Evolutionary conservation across 2,329 filamentous ascomycete genomes (phyloP).

Genomic region (Leptographium flavum): DNA sequence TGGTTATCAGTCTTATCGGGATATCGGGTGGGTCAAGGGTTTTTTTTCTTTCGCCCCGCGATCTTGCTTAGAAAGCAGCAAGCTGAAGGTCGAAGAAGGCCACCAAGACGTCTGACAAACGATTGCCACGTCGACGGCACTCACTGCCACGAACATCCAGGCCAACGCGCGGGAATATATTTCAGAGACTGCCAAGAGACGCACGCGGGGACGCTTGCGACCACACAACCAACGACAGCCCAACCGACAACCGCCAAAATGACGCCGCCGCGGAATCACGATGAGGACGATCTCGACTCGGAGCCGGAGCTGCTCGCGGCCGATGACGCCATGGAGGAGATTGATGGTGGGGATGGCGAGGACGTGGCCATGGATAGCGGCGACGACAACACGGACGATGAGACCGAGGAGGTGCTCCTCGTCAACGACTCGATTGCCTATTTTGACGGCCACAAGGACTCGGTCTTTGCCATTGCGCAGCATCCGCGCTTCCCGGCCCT

Average conservation of each 20-base stretch:
- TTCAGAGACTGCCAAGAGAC: too few species aligned
- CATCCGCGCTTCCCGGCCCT: conserved; percentile 68
- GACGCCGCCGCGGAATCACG: conserved; percentile 13
- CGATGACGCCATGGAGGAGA: conserved; percentile 67
- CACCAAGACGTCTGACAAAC: not conserved
- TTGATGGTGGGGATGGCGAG: conserved; percentile 45
- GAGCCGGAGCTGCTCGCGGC: conserved; percentile 61
- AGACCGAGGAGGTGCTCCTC: conserved; percentile 56
- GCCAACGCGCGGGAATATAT: too few species aligned
- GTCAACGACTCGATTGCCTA: conserved; percentile 89
- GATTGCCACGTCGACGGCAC: not conserved
- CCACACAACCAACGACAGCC: not conserved
- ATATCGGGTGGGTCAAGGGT: too few species aligned
- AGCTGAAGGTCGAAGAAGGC: too few species aligned
- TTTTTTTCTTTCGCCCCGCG: not conserved
- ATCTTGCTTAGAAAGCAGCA: conserved; percentile 1
- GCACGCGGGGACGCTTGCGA: too few species aligned
- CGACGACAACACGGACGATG: conserved; percentile 18
- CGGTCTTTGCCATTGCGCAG: conserved; percentile 87
- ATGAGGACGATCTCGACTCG: conserved; percentile 32
- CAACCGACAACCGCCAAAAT: not conserved
- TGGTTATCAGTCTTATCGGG: not conserved
- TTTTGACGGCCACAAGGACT: conserved; percentile 82
- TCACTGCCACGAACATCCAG: too few species aligned
- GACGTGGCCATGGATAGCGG: conserved; percentile 23